A percentile compares a stretch with the other conserved stretches of the same genome.
Conservation (phyloP, 768 basidiomycete species). For the Lactarius hengduanensis region DNA sequence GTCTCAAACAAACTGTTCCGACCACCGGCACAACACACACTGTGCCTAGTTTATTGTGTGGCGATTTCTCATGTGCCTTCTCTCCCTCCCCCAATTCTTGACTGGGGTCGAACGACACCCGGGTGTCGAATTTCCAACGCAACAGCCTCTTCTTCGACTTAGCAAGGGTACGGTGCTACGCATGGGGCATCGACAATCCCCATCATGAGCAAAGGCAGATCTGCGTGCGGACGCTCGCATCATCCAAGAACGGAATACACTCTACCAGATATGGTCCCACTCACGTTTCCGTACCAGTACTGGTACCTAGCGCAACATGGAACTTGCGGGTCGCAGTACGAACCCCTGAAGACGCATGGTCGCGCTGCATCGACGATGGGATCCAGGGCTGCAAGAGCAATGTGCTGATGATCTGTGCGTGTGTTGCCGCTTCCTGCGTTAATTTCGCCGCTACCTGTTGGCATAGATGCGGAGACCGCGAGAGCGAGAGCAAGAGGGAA, state of each 20-base stretch:
- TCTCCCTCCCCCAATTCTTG: neutral
- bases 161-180: neutral
- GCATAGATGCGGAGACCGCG: neutral
- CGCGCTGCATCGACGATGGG: neutral
- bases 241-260: neutral
- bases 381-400: neutral
- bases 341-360: constrained; percentile 1
- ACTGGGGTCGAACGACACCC: neutral
- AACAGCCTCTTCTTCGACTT: neutral
- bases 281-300: constrained; percentile 13
- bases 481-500: neutral
- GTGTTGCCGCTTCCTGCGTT: neutral
- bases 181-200: neutral
- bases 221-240: neutral
- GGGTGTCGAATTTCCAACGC: neutral
- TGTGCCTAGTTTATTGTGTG: neutral
- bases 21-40: neutral
- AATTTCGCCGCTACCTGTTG: neutral
- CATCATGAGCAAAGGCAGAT: constrained; percentile 4
- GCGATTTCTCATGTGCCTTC: neutral
- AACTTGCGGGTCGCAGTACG: constrained; percentile 11
- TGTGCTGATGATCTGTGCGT: neutral
- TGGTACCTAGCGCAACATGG: constrained; percentile 5
- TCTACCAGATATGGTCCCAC: neutral
- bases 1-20: neutral